phyloP scores from a whole-genome alignment of 225 moss, liverwort and hornwort species.

The Neckera pumila region DNA sequence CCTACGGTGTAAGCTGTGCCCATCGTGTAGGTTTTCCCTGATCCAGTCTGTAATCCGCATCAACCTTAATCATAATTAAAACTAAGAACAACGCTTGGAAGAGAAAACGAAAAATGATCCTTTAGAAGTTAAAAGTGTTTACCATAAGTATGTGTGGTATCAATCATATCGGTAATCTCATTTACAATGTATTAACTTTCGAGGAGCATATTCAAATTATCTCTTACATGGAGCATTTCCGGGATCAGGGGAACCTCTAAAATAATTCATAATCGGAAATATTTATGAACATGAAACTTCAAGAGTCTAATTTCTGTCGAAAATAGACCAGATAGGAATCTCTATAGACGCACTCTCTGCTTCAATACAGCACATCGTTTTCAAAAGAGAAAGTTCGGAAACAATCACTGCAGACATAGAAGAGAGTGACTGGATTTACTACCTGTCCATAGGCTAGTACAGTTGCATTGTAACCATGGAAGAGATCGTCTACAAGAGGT shows the following conservation, averaged over 20 bases:
- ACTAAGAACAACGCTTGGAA: not conserved
- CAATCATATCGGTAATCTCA: not conserved
- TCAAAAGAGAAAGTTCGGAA: not conserved
- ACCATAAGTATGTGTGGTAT: not conserved
- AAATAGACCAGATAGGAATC: not conserved
- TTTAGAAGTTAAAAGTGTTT: not conserved
- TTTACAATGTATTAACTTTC: not conserved
- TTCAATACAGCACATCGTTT: not conserved
- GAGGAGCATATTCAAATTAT: not conserved
- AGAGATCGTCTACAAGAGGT: slow-evolving; percentile 85
- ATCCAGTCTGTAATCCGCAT: slow-evolving; percentile 62
- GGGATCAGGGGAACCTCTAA: not conserved
- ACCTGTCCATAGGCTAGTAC: slow-evolving; percentile 98
- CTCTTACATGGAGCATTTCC: not conserved
- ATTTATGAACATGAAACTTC: not conserved
- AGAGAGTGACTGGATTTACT: not conserved
- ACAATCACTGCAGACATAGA: not conserved
- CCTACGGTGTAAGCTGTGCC: slow-evolving; percentile 92
- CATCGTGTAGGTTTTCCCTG: slow-evolving; percentile 95
- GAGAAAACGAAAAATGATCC: not conserved
- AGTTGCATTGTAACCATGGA: slow-evolving; percentile 96
- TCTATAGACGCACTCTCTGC: not conserved
- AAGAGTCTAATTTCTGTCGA: not conserved
- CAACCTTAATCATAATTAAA: not conserved
- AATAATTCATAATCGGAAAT: not conserved